Evolutionary conservation across 768 basidiomycete species (phyloP).

Genomic region (Termitomyces sp.): DNA sequence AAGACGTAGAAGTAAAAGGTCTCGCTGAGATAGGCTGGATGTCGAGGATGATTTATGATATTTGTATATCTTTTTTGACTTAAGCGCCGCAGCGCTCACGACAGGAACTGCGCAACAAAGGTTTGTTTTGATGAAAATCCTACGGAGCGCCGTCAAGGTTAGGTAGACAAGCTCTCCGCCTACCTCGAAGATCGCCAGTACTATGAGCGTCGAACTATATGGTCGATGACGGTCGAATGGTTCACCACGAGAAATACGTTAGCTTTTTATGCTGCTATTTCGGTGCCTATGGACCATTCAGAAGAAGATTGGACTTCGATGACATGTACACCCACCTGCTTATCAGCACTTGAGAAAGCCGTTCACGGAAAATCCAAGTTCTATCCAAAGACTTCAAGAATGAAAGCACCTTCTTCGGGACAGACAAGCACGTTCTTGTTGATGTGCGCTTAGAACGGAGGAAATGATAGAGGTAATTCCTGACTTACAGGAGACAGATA

Average conservation of each 20-base stretch:
- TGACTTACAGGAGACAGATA: background rate
- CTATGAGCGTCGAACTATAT: background rate
- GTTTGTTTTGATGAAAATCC: background rate
- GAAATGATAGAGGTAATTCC: background rate
- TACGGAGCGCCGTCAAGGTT: background rate
- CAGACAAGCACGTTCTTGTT: background rate
- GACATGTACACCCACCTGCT: background rate
- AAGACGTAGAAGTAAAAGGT: background rate
- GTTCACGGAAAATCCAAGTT: background rate
- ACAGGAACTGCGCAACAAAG: background rate
- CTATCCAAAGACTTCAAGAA: background rate
- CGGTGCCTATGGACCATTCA: background rate
- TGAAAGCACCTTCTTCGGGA: background rate
- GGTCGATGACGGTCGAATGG: background rate
- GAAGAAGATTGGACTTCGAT: background rate
- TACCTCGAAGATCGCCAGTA: background rate
- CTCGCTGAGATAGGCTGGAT: background rate
- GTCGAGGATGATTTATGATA: background rate
- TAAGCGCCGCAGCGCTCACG: background rate
- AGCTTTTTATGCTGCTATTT: background rate
- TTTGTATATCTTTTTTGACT: constrained; percentile 7
- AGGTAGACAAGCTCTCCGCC: background rate
- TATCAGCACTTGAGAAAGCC: background rate
- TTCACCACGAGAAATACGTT: background rate
- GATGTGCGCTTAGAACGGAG: background rate